Percentiles rank a stretch among this genome's conserved stretches.
Conservation (phyloP, 192 early-diverging fungal genomes). For the Coemansia sp. region DNA sequence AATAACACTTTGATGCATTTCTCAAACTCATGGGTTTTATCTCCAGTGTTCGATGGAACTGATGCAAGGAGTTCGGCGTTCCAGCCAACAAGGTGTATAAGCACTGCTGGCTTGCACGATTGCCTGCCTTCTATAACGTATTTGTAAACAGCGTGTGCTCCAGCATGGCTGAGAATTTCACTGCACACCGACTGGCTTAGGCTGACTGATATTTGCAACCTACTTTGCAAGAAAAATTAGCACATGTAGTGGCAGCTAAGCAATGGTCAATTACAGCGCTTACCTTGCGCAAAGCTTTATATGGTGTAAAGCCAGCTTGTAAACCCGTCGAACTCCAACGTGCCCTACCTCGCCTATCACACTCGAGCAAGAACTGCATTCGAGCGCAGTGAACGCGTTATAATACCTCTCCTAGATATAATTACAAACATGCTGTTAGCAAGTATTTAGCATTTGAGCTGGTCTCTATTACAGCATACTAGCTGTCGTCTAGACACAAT, state of each 20-base stretch:
- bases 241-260: not conserved
- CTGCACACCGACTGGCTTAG: conserved; percentile 29
- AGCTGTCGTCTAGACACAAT: not conserved
- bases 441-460: conserved; percentile 1
- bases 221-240: not conserved
- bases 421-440: conserved; percentile 8
- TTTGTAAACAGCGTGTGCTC: conserved; percentile 51
- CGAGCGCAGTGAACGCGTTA: conserved; percentile 28
- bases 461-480: conserved; percentile 11
- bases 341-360: conserved; percentile 38
- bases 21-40: conserved; percentile 7
- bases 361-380: conserved; percentile 16
- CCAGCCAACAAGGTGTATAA: conserved; percentile 49
- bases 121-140: conserved; percentile 45
- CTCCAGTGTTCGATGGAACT: not conserved
- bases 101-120: conserved; percentile 27
- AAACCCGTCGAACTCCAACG: conserved; percentile 27
- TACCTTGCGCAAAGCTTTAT: conserved; percentile 15
- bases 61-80: conserved; percentile 36
- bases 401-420: conserved; percentile 37
- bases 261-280: not conserved
- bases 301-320: conserved; percentile 26
- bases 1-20: conserved; percentile 40
- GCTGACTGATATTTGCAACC: conserved; percentile 10
- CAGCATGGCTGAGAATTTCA: conserved; percentile 43